Evolutionary conservation across 257 asterid species (phyloP).

Genomic region (Marsdenia floribunda): DNA sequence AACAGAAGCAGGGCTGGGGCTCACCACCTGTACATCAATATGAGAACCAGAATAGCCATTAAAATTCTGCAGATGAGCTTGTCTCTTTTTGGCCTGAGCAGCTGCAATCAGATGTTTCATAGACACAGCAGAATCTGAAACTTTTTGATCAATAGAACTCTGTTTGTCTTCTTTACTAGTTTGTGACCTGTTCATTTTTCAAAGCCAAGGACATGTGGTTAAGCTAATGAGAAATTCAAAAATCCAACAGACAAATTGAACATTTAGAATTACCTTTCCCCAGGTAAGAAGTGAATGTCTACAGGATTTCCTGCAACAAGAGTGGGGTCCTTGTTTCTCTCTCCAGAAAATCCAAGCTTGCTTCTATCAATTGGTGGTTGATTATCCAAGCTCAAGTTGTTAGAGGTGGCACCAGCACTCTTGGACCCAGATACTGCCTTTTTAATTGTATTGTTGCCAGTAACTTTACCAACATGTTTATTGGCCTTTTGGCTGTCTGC

Average conservation of each 20-base stretch:
- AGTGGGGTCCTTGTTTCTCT: slow-evolving; percentile 47
- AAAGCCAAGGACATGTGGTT: slow-evolving; percentile 27
- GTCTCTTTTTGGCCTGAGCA: slow-evolving; percentile 86
- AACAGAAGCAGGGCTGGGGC: slow-evolving; percentile 49
- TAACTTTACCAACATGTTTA: slow-evolving; percentile 38
- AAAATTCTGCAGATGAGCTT: slow-evolving; percentile 49
- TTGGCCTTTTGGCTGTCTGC: slow-evolving; percentile 38
- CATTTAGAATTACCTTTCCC: slow-evolving; percentile 51
- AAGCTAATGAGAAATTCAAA: slow-evolving; percentile 8
- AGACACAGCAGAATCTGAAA: slow-evolving; percentile 50
- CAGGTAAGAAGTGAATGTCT: slow-evolving; percentile 30
- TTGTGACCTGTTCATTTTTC: slow-evolving; percentile 50
- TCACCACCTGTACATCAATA: slow-evolving; percentile 42
- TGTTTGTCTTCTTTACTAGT: slow-evolving; percentile 37
- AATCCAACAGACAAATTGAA: slow-evolving; percentile 5
- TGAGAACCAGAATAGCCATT: slow-evolving; percentile 36
- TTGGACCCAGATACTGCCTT: slow-evolving; percentile 38
- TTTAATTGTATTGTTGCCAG: slow-evolving; percentile 34
- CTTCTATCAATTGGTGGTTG: slow-evolving; percentile 46
- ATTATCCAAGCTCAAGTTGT: slow-evolving; percentile 30
- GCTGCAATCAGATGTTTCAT: slow-evolving; percentile 91
- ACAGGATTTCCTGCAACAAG: slow-evolving; percentile 35
- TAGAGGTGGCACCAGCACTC: slow-evolving; percentile 32
- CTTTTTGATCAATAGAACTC: slow-evolving; percentile 38
- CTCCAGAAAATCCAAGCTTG: slow-evolving; percentile 46